Base-by-base conservation (phyloP, 352 stramenopile genomes). In the Globisporangium cederbergense region DNA sequence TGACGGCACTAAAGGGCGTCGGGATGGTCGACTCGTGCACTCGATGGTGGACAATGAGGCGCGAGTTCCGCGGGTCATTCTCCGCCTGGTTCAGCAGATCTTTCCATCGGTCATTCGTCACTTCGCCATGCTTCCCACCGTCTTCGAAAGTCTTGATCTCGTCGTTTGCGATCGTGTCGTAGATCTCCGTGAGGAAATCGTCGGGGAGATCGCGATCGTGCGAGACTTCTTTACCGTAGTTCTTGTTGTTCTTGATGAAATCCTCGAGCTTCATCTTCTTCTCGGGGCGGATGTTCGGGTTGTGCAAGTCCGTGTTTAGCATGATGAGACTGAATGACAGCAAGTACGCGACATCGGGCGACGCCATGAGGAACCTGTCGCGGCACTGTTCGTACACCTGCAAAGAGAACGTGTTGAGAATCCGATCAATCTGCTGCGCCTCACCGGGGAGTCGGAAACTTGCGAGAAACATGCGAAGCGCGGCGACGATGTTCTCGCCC, bases 261-360 rank as follows among this genome's bases (percentile, higher is more conserved):
- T 92, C 87, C 14, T 78, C 64, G 22, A 91, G 64, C 46, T 86
- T 89, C 90, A 96, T 97, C 54, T 94, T 95, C 64, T 91, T 90
- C 52, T 96, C 87, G 0, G 70, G 62, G 5, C 78, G 75, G 55
- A 96, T 95, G 55, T 96, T 96, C 16, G 83, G 62, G 64, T 96
- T 96, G 65, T 96, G 87, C 8, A 95, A 59, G 72, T 96, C 89
- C 28, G 87, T 93, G 60, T 95, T 95, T 5, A 95, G 75, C 86
- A 96, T 95, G 62, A 96, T 96, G 57, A 96, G 64, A 55, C 83
- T 94, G 67, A 97, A 97, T 13, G 81, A 94, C 1, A 97, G 70
- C 57, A 97, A 62, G 70, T 96, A 97, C 3, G 90, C 86, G n/a
- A 97, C 89, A 49, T 97, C 90, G 4, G 87, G 68, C 2, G 87